These are phyloP conservation scores for Macrotyloma uniflorum DNA, from an alignment of 306 rosid genomes.

Conservation along the genomic window DNA sequence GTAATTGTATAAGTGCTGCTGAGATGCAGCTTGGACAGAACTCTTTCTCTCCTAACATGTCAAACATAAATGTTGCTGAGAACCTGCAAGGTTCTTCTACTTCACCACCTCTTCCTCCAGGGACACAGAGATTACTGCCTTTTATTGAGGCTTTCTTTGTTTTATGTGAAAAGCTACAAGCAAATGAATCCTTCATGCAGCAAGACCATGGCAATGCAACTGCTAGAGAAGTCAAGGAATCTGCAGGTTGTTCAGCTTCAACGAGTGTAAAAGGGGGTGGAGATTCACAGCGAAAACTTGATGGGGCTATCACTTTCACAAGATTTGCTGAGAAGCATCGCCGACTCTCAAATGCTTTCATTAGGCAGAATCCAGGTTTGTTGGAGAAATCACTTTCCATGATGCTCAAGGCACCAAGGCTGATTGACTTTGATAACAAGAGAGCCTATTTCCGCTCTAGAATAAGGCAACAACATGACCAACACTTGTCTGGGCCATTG, in stretches of 20 bases:
- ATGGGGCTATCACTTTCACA: conserved; percentile 81
- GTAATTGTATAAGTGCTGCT: conserved; percentile 91
- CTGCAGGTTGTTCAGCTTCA: conserved; percentile 69
- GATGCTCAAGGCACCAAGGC: conserved; percentile 96
- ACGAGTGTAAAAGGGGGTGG: conserved; percentile 44
- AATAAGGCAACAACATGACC: conserved; percentile 96
- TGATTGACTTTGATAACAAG: conserved; percentile 97
- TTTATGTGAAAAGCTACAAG: conserved; percentile 92
- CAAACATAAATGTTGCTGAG: conserved; percentile 68
- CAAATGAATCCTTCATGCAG: conserved; percentile 61
- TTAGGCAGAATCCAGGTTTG: conserved; percentile 93
- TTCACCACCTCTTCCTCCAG: conserved; percentile 97
- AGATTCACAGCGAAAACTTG: conserved; percentile 71
- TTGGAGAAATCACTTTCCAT: conserved; percentile 95
- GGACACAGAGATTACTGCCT: conserved; percentile 94
- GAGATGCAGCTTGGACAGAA: conserved; percentile 86
- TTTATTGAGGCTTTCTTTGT: conserved; percentile 98
- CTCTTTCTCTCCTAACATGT: conserved; percentile 57
- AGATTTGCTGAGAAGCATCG: conserved; percentile 99
- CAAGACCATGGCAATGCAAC: conserved; percentile 74
- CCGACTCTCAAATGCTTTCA: conserved; percentile 88
- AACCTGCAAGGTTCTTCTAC: conserved; percentile 80
- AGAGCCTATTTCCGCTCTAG: conserved; percentile 94
- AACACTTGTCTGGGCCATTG: conserved; percentile 84
- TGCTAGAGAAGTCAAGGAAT: conserved; percentile 95